These are phyloP conservation scores for Mycena belliarum DNA, from an alignment of 768 basidiomycete genomes.

Conservation along the genomic window DNA sequence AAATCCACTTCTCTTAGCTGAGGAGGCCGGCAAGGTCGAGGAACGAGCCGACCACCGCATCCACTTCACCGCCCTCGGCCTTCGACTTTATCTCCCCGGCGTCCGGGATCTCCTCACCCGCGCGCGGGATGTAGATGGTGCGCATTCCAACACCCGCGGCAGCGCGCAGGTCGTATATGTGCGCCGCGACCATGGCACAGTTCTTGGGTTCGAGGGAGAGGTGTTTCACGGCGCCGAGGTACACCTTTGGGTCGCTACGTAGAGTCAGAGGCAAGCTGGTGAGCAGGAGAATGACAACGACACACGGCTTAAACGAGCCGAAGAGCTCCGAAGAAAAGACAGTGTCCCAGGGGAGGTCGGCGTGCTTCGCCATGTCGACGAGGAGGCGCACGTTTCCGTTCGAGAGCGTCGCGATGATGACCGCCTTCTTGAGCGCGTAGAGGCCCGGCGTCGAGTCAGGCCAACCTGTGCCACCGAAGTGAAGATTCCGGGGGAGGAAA, in stretches of 20 bases:
- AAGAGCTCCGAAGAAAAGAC: constrained; percentile 64
- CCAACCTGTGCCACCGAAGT: constrained; percentile 47
- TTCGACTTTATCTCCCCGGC: constrained; percentile 39
- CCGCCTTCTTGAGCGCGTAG: constrained; percentile 48
- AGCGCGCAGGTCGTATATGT: constrained; percentile 55
- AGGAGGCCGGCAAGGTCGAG: constrained; percentile 41
- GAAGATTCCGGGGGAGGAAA: not conserved
- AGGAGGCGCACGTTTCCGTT: constrained; percentile 66
- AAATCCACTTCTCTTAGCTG: not conserved
- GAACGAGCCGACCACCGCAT: constrained; percentile 55
- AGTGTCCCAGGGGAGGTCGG: constrained; percentile 63
- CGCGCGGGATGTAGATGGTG: constrained; percentile 59
- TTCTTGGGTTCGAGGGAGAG: constrained; percentile 49
- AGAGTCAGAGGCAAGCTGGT: not conserved
- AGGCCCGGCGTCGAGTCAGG: constrained; percentile 54
- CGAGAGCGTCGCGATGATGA: constrained; percentile 55
- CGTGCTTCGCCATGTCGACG: constrained; percentile 65
- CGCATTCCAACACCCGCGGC: constrained; percentile 55
- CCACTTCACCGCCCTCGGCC: constrained; percentile 58
- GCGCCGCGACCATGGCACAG: constrained; percentile 67
- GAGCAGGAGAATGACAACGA: not conserved
- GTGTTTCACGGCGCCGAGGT: constrained; percentile 49
- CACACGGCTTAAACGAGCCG: constrained; percentile 65
- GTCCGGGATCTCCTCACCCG: constrained; percentile 40
- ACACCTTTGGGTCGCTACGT: constrained; percentile 51